Evolutionary conservation across 2,329 filamentous ascomycete genomes (phyloP).

Genomic region (Dendrostoma leiphaemia): DNA sequence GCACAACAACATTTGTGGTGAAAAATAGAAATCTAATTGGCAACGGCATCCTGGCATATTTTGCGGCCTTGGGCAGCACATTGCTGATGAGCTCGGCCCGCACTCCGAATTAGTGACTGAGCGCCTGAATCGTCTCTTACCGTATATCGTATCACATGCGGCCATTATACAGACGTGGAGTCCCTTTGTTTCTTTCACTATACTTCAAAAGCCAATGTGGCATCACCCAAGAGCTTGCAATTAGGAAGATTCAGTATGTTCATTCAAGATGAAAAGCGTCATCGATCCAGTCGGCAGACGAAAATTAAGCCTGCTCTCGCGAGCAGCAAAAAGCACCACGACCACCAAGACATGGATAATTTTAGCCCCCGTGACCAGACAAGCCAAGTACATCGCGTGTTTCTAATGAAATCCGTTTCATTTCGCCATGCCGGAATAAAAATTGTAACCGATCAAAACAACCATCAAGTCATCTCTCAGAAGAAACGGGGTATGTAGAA

Average conservation of each 20-base stretch:
- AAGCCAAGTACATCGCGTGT: neutral
- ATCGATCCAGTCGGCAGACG: neutral
- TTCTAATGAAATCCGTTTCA: neutral
- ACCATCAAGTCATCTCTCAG: neutral
- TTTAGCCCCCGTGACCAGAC: neutral
- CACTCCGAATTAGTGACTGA: too few relatives aligned
- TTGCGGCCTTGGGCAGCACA: neutral
- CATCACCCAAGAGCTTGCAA: neutral
- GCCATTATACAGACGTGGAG: too few relatives aligned
- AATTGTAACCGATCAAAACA: neutral
- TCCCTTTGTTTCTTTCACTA: too few relatives aligned
- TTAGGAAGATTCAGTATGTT: neutral
- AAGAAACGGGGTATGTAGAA: neutral
- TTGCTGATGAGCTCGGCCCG: neutral
- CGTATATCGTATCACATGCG: too few relatives aligned
- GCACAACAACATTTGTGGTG: too few relatives aligned
- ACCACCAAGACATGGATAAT: neutral
- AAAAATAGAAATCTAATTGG: neutral
- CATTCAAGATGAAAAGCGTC: neutral
- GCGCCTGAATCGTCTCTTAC: too few relatives aligned
- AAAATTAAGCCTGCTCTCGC: neutral
- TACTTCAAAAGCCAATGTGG: too few relatives aligned
- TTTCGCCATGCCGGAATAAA: conserved; percentile 9
- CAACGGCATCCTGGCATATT: neutral
- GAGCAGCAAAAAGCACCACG: neutral